phyloP scores from a whole-genome alignment of 805 yeast genomes.

The Nakazawaea pomicola region DNA sequence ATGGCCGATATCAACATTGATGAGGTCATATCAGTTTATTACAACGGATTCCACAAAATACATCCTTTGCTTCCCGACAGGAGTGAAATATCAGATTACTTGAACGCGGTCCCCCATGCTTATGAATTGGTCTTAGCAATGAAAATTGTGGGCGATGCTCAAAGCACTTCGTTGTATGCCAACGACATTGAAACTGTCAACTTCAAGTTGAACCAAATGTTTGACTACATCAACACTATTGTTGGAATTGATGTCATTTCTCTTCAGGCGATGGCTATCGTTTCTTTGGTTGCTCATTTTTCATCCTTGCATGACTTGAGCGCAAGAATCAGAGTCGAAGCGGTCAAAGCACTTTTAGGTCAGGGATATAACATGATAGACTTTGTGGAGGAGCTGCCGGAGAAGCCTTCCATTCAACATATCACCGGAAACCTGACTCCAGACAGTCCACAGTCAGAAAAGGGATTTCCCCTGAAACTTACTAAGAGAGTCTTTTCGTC shows the following conservation, averaged over 20 bases:
- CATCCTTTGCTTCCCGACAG: constrained; percentile 46
- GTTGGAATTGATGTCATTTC: constrained; percentile 37
- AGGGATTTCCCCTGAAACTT: neutral
- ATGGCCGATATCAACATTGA: constrained; percentile 22
- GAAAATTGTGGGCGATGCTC: constrained; percentile 48
- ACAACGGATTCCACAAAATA: constrained; percentile 31
- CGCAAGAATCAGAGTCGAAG: constrained; percentile 34
- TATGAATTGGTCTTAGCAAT: constrained; percentile 40
- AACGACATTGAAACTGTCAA: constrained; percentile 36
- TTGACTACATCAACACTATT: constrained; percentile 23
- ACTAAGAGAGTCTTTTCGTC: neutral
- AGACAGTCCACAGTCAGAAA: constrained; percentile 16
- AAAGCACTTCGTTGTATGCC: constrained; percentile 29
- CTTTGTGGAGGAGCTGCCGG: neutral
- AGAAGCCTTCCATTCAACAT: neutral
- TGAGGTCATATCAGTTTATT: constrained; percentile 27
- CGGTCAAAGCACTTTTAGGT: constrained; percentile 20
- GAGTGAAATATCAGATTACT: constrained; percentile 28
- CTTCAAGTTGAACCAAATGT: constrained; percentile 28
- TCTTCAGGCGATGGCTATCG: constrained; percentile 35
- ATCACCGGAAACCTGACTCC: constrained; percentile 10
- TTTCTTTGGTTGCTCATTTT: constrained; percentile 42
- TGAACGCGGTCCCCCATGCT: constrained; percentile 29
- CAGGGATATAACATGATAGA: constrained; percentile 8
- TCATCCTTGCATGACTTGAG: constrained; percentile 47